phyloP scores from a whole-genome alignment of 306 rosid species.

The Fagus sylvatica region DNA sequence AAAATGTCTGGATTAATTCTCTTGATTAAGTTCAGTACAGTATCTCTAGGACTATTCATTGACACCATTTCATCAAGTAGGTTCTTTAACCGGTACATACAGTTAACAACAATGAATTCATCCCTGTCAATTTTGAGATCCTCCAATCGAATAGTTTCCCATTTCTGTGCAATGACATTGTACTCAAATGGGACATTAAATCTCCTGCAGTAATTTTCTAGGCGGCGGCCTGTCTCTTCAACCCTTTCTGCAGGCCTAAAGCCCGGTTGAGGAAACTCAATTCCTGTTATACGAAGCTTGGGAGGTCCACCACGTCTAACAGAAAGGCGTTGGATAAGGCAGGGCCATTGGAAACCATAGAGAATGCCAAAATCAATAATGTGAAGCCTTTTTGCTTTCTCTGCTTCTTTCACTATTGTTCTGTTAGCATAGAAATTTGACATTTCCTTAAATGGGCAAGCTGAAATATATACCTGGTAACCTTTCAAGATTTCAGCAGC shows the following conservation, averaged over 20 bases:
- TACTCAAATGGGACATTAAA: slow-evolving; percentile 73
- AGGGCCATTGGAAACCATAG: slow-evolving; percentile 82
- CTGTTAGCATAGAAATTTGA: slow-evolving; percentile 34
- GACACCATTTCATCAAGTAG: slow-evolving; percentile 66
- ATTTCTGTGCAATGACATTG: slow-evolving; percentile 55
- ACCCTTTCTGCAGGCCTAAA: slow-evolving; percentile 73
- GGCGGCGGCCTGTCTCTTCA: slow-evolving; percentile 77
- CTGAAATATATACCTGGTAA: slow-evolving; percentile 44
- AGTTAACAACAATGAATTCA: slow-evolving; percentile 58
- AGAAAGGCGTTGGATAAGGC: slow-evolving; percentile 54
- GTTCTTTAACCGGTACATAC: slow-evolving; percentile 46
- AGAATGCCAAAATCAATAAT: slow-evolving; percentile 68
- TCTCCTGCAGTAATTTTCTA: slow-evolving; percentile 63
- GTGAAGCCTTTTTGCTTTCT: slow-evolving; percentile 49
- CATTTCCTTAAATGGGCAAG: slow-evolving; percentile 57
- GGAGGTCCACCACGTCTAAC: slow-evolving; percentile 45
- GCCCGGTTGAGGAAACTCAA: slow-evolving; percentile 79
- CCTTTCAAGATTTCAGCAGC: slow-evolving; percentile 60
- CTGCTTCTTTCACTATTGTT: slow-evolving; percentile 43
- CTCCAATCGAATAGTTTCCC: slow-evolving; percentile 69
- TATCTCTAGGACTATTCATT: slow-evolving; percentile 60
- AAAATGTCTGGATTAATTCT: slow-evolving; percentile 64
- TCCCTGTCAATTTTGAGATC: slow-evolving; percentile 46
- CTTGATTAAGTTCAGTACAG: slow-evolving; percentile 58
- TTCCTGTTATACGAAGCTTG: slow-evolving; percentile 60